Evolutionary conservation across 2,329 filamentous ascomycete genomes (phyloP).

Genomic region (Macrophomina phaseolina): DNA sequence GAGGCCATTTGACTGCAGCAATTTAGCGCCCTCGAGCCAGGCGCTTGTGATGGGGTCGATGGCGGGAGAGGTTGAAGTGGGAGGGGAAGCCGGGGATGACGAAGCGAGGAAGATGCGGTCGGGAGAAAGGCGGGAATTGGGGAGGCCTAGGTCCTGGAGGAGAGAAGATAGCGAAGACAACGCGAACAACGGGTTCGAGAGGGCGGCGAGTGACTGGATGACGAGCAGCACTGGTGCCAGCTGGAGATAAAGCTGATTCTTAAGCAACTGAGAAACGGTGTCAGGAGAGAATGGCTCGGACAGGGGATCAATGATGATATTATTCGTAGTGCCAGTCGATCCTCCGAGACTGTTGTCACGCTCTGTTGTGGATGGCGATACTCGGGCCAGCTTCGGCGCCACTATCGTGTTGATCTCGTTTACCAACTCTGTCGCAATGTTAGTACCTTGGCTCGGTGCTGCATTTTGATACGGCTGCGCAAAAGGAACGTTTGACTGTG

Average conservation of each 20-base stretch:
- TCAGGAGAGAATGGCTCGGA: not conserved
- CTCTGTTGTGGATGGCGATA: not conserved
- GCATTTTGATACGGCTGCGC: not conserved
- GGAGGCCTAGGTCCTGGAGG: not conserved
- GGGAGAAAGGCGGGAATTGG: not conserved
- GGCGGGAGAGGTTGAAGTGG: not conserved
- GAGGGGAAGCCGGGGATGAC: not conserved
- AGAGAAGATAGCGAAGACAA: slow-evolving; percentile 5
- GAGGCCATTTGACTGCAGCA: slow-evolving; percentile 6
- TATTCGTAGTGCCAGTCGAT: not conserved
- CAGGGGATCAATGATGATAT: not conserved
- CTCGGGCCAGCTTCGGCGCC: not conserved
- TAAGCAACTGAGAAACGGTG: not conserved
- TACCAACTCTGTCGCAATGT: slow-evolving; percentile 1
- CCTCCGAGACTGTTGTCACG: not conserved
- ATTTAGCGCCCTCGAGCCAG: not conserved
- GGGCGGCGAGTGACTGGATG: not conserved
- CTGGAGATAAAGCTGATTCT: slow-evolving; percentile 3
- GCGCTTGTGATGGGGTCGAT: not conserved
- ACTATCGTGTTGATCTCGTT: not conserved
- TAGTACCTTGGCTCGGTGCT: slow-evolving; percentile 1
- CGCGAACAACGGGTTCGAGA: not conserved
- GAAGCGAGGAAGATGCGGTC: not conserved
- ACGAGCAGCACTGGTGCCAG: slow-evolving; percentile 1
- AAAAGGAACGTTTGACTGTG: not conserved